phyloP scores from a whole-genome alignment of 2,329 filamentous ascomycete species.

The Fusarium heterosporum region DNA sequence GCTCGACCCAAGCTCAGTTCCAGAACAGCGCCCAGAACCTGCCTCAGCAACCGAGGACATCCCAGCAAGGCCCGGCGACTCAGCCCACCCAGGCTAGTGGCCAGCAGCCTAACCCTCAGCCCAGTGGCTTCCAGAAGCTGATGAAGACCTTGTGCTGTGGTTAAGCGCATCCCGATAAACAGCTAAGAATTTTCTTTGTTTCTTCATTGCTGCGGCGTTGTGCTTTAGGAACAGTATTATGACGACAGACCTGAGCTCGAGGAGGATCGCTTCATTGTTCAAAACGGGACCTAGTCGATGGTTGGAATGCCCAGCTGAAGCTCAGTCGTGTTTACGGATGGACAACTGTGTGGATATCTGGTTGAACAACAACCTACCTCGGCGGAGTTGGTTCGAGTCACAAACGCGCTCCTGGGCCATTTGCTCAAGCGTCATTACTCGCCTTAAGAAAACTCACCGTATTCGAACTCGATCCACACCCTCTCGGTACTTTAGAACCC shows the following conservation, averaged over 20 bases:
- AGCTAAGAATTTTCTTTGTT: conserved; percentile 48
- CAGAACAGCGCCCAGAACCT: conserved; percentile 94
- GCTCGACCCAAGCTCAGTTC: conserved; percentile 95
- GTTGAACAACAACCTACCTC: conserved; percentile 10
- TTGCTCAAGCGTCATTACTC: conserved; percentile 12
- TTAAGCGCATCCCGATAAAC: conserved; percentile 55
- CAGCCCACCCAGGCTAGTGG: conserved; percentile 65
- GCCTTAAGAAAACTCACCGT: conserved; percentile 5
- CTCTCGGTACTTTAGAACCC: conserved; percentile 44
- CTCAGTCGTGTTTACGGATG: conserved; percentile 4
- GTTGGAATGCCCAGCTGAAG: conserved; percentile 22
- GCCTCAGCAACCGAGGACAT: conserved; percentile 72
- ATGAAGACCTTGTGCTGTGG: conserved; percentile 94
- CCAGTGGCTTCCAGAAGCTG: conserved; percentile 88
- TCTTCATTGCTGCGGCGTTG: conserved; percentile 47
- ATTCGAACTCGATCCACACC: conserved; percentile 32
- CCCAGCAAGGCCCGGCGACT: conserved; percentile 70
- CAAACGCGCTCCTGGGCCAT: not conserved
- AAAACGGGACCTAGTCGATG: conserved; percentile 16
- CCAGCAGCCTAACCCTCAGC: conserved; percentile 75
- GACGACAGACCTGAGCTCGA: conserved; percentile 31
- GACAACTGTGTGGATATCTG: conserved; percentile 4
- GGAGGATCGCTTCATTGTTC: conserved; percentile 12
- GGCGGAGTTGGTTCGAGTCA: conserved; percentile 15
- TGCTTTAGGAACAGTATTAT: conserved; percentile 37